Evolutionary conservation across 192 early-diverging fungal genomes (phyloP).

Genomic region (Blastocladiella britannica): DNA sequence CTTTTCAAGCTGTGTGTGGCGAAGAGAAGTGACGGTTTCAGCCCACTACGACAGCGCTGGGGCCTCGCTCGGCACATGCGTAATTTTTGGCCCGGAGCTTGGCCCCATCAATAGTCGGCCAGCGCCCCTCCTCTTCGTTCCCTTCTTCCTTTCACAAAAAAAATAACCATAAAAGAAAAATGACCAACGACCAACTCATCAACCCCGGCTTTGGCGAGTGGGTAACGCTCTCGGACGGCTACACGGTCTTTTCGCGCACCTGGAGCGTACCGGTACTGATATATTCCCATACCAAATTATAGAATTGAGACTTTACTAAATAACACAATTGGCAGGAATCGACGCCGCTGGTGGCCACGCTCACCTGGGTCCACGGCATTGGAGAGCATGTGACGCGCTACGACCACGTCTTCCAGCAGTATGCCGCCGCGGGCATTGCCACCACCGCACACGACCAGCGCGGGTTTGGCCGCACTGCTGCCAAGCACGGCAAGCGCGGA

Average conservation of each 20-base stretch:
- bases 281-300: no score
- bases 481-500: constrained; percentile 22
- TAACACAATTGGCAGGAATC: no score
- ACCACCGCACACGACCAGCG: constrained; percentile 39
- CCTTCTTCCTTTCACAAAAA: no score
- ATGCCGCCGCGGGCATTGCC: constrained; percentile 29
- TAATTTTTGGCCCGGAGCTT: no score
- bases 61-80: no score
- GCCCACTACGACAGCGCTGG: no score
- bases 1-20: no score
- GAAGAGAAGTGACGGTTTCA: no score
- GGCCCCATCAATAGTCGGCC: no score
- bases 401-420: constrained; percentile 32
- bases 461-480: constrained; percentile 42
- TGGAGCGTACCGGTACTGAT: background rate
- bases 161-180: no score
- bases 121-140: no score
- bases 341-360: constrained; percentile 12
- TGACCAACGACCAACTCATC: background rate
- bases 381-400: constrained; percentile 26
- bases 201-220: background rate
- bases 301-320: no score
- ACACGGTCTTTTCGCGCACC: background rate
- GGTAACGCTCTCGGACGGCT: background rate
- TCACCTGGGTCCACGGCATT: constrained; percentile 17